phyloP scores from a whole-genome alignment of 108 stramenopile species.

The Thalassiosira profunda region DNA sequence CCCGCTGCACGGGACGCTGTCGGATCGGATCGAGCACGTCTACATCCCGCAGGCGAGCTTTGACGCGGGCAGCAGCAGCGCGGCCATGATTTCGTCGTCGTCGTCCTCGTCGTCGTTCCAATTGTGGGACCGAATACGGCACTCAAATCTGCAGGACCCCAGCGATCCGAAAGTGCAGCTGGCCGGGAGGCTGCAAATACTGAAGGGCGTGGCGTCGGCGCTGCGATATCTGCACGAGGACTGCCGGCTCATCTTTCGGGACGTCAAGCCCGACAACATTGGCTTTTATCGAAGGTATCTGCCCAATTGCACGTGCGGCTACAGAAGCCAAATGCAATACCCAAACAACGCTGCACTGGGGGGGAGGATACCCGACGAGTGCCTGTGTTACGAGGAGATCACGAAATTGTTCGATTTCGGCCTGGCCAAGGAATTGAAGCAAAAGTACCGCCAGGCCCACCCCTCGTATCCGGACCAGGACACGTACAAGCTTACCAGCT shows the following conservation, averaged over 20 bases:
- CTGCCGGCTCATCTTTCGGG: slow-evolving; percentile 47
- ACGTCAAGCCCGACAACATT: slow-evolving; percentile 75
- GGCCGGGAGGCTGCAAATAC: slow-evolving; percentile 8
- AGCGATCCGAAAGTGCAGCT: slow-evolving; percentile 7
- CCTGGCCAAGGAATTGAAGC: slow-evolving; percentile 48
- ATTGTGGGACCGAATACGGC: not conserved
- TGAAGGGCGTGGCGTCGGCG: slow-evolving; percentile 25
- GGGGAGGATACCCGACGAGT: not conserved
- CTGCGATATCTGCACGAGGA: slow-evolving; percentile 26
- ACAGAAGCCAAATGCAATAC: slow-evolving; percentile 12
- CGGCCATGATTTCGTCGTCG: not conserved
- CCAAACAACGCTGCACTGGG: too few relatives aligned
- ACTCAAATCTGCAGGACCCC: not conserved
- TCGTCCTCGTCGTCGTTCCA: slow-evolving; percentile 1
- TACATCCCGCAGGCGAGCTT: not conserved
- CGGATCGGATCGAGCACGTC: slow-evolving; percentile 7
- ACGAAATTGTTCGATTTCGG: slow-evolving; percentile 50
- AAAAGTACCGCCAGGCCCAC: slow-evolving; percentile 48
- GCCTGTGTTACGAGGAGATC: not conserved
- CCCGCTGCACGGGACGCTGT: not conserved
- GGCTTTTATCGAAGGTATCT: slow-evolving; percentile 49
- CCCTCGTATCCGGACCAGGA: slow-evolving; percentile 20
- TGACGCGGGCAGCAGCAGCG: not conserved
- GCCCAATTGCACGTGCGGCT: slow-evolving; percentile 8
- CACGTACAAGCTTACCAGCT: slow-evolving; percentile 48